A percentile compares a stretch with the other conserved stretches of the same genome.
These are phyloP conservation scores for Fraxinus platypoda DNA, from an alignment of 305 asterid species.

Conservation along the genomic window DNA sequence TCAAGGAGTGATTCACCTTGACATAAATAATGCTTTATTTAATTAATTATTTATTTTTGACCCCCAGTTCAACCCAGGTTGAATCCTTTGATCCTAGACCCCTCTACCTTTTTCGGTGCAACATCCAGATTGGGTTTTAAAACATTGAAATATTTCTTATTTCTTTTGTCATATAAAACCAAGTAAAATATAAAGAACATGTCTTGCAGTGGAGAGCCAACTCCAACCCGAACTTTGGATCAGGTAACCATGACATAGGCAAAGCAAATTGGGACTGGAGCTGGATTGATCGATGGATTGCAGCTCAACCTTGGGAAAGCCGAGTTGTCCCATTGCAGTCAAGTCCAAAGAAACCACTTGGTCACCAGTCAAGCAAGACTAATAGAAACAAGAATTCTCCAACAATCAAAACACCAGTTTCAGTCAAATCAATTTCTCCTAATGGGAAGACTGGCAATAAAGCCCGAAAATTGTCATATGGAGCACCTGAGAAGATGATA, in stretches of 20 bases:
- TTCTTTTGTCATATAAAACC: not conserved
- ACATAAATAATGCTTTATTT: not conserved
- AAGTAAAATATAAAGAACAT: not conserved
- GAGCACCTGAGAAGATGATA: constrained; percentile 35
- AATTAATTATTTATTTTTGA: not conserved
- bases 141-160: not conserved
- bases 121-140: not conserved
- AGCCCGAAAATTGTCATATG: constrained; percentile 49
- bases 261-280: constrained; percentile 94
- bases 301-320: constrained; percentile 97
- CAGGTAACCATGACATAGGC: constrained; percentile 49
- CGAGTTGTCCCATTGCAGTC: constrained; percentile 39
- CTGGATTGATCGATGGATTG: constrained; percentile 97
- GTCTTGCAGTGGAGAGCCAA: constrained; percentile 82
- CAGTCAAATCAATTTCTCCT: constrained; percentile 48
- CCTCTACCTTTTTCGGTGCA: not conserved
- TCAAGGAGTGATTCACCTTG: not conserved
- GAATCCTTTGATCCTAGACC: not conserved
- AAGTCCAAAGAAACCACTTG: constrained; percentile 52
- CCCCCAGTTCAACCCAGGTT: not conserved
- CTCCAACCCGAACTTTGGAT: constrained; percentile 48
- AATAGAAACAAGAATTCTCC: constrained; percentile 40
- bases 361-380: constrained; percentile 34
- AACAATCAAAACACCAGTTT: constrained; percentile 33
- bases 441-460: constrained; percentile 47